Evolutionary conservation across 1,284 basidiomycete species (phyloP), one percentile per base, ranked within the genome.

Genomic region (Schizopora paradoxa): DNA sequence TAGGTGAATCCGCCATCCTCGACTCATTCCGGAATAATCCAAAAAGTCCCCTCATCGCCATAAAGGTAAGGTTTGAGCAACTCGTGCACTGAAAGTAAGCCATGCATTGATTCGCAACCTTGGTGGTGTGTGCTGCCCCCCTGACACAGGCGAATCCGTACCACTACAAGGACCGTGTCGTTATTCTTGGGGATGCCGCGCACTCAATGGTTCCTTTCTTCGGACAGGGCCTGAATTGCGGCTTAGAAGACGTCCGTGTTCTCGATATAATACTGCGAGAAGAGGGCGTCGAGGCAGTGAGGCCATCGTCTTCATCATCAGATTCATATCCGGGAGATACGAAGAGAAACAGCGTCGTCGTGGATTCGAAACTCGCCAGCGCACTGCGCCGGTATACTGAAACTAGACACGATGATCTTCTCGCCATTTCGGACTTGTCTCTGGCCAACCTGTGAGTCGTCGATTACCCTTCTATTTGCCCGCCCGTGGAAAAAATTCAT

Each of bases 181-280:
- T 98, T 29, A 76, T 99, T 44, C 69, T 99, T 40, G 95, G 95
- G 40, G 95, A 99, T 65, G 85, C 95, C 27, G 91, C 93, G 5
- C 95, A 99, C 66, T 87, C 90, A 33, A 97, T 97, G 92, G 90
- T 94, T 19, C 95, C 95, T 40, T 99, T 99, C 70, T 99, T 95
- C 65, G 95, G 93, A 18, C 95, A 99, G 72, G 95, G 95, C 14
- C 76, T 99, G 55, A 99, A 99, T 62, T 97, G 94, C 61, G 95
- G 95, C 7, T 77, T 99, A 46, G 95, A 99, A 68, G 95, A 99
- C 64, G 93, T 99, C 49, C 81, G 95, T 51, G 82, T 98, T 39
- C 74, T 99, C 53, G 78, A 82, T 48, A 74, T 82, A 25, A 68
- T 92, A 46, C 73, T 98, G 54, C 77, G 82, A 48, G 73, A 79